Evolutionary conservation across 371 early-diverging fungal species (phyloP).

Genomic region (Mortierella sp.): DNA sequence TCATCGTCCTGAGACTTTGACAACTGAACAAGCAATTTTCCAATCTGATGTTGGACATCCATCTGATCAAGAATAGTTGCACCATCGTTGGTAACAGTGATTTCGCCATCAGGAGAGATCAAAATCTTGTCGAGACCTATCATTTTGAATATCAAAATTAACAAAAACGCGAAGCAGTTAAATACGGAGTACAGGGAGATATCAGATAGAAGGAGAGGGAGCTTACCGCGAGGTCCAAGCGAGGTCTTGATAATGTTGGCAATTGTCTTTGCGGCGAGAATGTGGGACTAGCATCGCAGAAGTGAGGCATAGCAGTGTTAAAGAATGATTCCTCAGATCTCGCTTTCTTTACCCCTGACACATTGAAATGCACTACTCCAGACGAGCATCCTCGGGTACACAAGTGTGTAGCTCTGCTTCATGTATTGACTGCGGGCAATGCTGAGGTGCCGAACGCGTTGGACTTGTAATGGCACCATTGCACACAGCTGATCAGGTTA

Average conservation of each 20-base stretch:
- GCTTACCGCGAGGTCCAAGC: slow-evolving; percentile 97
- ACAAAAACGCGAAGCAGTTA: slow-evolving; percentile 8
- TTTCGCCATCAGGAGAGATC: slow-evolving; percentile 99
- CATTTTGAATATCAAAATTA: background rate
- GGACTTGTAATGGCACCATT: background rate
- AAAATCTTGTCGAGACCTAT: slow-evolving; percentile 99
- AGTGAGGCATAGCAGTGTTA: background rate
- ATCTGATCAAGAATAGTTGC: slow-evolving; percentile 99
- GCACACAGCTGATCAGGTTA: slow-evolving; percentile 11
- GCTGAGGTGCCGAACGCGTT: background rate
- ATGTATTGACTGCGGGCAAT: background rate
- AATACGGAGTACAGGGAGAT: background rate
- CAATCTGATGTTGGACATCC: slow-evolving; percentile 99
- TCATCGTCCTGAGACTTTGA: slow-evolving; percentile 99
- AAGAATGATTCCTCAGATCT: slow-evolving; percentile 2
- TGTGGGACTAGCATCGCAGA: slow-evolving; percentile 86
- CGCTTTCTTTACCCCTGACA: background rate
- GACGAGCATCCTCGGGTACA: background rate
- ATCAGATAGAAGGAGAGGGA: background rate
- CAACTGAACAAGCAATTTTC: slow-evolving; percentile 97
- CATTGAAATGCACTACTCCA: background rate
- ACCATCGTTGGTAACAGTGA: slow-evolving; percentile 99
- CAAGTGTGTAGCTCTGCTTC: background rate
- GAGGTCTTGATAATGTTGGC: slow-evolving; percentile 97
- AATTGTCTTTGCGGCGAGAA: slow-evolving; percentile 97